Conservation (phyloP, 306 rosid genomes). For the Sphenostylis stenocarpa region DNA sequence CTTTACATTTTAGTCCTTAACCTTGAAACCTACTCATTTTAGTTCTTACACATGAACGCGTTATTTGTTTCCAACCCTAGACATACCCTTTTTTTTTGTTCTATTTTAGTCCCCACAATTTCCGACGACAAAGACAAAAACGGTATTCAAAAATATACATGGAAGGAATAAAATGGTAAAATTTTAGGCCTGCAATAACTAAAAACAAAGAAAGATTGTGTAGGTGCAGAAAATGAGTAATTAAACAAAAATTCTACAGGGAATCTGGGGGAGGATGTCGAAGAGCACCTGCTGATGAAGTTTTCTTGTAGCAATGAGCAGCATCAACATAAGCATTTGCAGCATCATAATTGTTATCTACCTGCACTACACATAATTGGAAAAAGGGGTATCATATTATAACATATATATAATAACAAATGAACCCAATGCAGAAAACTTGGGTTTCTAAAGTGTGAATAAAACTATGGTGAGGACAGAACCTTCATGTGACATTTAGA, state of each 20-base stretch:
- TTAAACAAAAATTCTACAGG: not conserved
- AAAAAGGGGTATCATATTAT: not conserved
- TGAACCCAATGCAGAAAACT: not conserved
- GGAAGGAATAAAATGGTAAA: not conserved
- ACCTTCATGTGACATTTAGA: slow-evolving; percentile 57
- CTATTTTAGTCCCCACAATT: not conserved
- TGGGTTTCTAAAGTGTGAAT: not conserved
- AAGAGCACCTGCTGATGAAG: slow-evolving; percentile 41
- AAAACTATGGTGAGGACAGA: not conserved
- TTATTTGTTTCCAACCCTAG: not conserved
- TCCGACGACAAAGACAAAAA: not conserved
- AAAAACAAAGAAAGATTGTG: too few species aligned
- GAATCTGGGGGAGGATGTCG: not conserved
- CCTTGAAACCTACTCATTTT: not conserved
- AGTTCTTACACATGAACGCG: not conserved
- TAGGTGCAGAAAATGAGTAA: not conserved
- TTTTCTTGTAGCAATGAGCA: slow-evolving; percentile 55
- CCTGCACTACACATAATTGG: slow-evolving; percentile 28
- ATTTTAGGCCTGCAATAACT: not conserved
- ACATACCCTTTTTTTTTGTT: not conserved
- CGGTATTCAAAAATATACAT: not conserved
- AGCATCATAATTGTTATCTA: slow-evolving; percentile 55
- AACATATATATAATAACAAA: not conserved
- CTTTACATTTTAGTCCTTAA: not conserved
- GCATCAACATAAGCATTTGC: slow-evolving; percentile 55